A percentile compares a stretch with the other conserved stretches of the same genome.
Conservation (phyloP, 768 basidiomycete species). For the Cystofilobasidium capitatum region DNA sequence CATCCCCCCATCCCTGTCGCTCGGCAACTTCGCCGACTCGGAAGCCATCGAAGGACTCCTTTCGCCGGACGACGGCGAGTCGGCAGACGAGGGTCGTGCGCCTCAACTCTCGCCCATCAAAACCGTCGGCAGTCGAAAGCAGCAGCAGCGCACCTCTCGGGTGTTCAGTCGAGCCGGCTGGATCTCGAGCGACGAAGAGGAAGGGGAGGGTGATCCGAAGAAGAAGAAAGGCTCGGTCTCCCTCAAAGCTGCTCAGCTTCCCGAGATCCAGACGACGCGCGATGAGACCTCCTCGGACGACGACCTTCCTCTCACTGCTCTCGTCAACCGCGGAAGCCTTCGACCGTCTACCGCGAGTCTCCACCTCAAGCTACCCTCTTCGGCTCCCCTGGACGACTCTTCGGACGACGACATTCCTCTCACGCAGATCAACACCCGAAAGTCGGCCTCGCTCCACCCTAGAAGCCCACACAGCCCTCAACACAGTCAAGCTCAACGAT, state of each 20-base stretch:
- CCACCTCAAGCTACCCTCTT: not conserved
- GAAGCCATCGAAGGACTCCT: not conserved
- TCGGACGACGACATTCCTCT: constrained; percentile 23
- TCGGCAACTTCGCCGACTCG: not conserved
- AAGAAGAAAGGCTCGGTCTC: not conserved
- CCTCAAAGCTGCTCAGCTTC: not conserved
- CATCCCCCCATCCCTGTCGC: not conserved
- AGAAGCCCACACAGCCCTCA: not conserved
- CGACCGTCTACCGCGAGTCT: not conserved
- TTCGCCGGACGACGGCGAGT: not conserved
- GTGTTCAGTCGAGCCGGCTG: constrained; percentile 15
- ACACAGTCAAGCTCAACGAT: too few species aligned
- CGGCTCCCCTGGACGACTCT: not conserved
- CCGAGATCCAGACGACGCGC: not conserved
- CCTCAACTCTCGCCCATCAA: not conserved
- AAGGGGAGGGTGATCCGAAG: not conserved
- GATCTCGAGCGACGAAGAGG: constrained; percentile 19
- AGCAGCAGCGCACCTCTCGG: not conserved
- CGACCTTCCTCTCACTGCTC: not conserved
- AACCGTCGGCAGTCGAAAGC: not conserved
- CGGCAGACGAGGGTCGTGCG: not conserved
- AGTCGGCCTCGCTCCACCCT: not conserved
- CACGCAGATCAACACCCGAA: not conserved
- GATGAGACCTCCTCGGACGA: not conserved
- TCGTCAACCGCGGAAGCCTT: not conserved